Percentiles rank a stretch among this genome's conserved stretches.
phyloP scores from a whole-genome alignment of 2,329 filamentous ascomycete species.

The Fusarium humuli region DNA sequence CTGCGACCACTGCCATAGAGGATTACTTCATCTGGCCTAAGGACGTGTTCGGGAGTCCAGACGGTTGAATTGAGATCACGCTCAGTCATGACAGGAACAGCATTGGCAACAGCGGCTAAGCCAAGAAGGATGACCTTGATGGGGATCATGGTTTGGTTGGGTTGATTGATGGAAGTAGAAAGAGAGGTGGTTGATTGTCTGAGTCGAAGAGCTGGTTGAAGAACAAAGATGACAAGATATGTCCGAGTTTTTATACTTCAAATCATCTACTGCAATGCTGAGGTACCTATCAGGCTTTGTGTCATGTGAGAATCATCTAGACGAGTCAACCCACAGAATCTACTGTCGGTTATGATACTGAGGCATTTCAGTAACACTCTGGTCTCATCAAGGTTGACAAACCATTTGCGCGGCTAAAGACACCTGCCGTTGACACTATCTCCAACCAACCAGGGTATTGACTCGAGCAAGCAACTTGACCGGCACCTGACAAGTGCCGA shows the following conservation, averaged over 20 bases:
- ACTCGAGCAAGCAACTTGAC: background rate
- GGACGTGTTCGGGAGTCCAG: slow-evolving; percentile 32
- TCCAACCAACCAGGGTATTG: background rate
- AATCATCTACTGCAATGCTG: background rate
- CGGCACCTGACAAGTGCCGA: background rate
- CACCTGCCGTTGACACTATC: background rate
- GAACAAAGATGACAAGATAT: background rate
- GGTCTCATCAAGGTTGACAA: background rate
- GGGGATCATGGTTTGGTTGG: background rate
- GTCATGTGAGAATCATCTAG: rapidly evolving
- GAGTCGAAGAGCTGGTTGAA: background rate
- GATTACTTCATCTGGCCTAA: slow-evolving; percentile 31
- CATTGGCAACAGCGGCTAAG: slow-evolving; percentile 9
- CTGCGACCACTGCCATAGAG: slow-evolving; percentile 28
- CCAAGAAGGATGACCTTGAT: background rate
- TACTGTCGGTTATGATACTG: background rate
- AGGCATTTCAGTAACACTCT: background rate
- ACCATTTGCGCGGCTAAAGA: background rate
- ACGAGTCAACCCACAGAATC: rapidly evolving
- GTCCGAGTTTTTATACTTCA: background rate
- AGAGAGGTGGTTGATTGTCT: background rate
- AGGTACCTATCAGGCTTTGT: background rate
- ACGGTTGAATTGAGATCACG: slow-evolving; percentile 27
- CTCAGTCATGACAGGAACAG: slow-evolving; percentile 15
- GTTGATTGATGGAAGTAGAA: no score